These are phyloP conservation scores for Sclerotinia sclerotiorum DNA, from an alignment of 2,329 filamentous ascomycete genomes.

Conservation along the genomic window DNA sequence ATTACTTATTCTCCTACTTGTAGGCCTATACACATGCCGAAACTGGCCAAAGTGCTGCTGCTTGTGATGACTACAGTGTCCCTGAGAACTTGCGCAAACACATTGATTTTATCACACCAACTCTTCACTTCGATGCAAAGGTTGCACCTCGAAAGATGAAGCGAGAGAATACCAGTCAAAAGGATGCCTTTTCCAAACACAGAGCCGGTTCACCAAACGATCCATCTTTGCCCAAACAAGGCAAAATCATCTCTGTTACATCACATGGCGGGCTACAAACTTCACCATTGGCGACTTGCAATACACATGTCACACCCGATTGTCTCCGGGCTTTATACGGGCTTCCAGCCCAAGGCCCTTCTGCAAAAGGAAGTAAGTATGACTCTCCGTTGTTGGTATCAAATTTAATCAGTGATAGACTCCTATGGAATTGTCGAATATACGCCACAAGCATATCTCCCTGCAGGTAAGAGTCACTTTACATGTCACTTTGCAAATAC, in stretches of 20 bases:
- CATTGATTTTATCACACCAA: slow-evolving; percentile 27
- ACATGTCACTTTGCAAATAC: not conserved
- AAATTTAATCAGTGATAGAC: slow-evolving; percentile 35
- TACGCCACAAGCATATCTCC: slow-evolving; percentile 50
- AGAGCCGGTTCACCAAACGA: slow-evolving; percentile 38
- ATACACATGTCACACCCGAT: slow-evolving; percentile 53
- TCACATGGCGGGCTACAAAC: not conserved
- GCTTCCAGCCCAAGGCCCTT: slow-evolving; percentile 43
- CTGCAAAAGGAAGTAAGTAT: slow-evolving; percentile 26
- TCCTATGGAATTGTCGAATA: slow-evolving; percentile 53
- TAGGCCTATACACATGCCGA: slow-evolving; percentile 26
- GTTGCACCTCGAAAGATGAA: slow-evolving; percentile 18
- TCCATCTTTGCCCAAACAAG: slow-evolving; percentile 41
- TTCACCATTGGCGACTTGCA: slow-evolving; percentile 43
- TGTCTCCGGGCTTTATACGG: slow-evolving; percentile 54
- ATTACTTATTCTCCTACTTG: not conserved
- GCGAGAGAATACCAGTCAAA: slow-evolving; percentile 10
- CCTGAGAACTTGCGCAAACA: slow-evolving; percentile 22
- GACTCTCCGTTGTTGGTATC: not conserved
- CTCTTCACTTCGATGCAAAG: slow-evolving; percentile 26
- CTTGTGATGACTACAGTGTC: slow-evolving; percentile 26
- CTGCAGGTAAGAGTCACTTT: slow-evolving; percentile 38
- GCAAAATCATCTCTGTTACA: slow-evolving; percentile 20
- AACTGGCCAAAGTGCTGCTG: slow-evolving; percentile 30
- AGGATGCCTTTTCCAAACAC: slow-evolving; percentile 30